Evolutionary conservation across 2,329 filamentous ascomycete species (phyloP).

Genomic region (Aspergillus intermedius): DNA sequence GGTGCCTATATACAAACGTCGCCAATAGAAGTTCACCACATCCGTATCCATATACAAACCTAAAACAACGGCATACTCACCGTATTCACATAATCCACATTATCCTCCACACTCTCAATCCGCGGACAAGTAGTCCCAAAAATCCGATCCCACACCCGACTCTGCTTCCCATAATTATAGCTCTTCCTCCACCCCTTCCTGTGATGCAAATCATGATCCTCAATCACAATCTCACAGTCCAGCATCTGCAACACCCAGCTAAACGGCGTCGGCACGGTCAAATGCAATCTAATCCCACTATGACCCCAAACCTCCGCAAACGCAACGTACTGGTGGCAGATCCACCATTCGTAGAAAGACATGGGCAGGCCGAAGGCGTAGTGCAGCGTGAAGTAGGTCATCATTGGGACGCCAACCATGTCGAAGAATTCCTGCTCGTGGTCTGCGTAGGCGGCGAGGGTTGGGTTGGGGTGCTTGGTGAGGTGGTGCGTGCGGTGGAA

Average conservation of each 20-base stretch:
- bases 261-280: background rate
- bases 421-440: slow-evolving; percentile 2
- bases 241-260: slow-evolving; percentile 1
- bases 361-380: background rate
- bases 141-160: slow-evolving; percentile 1
- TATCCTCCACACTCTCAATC: background rate
- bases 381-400: slow-evolving; percentile 1
- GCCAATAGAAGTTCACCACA: too few relatives aligned
- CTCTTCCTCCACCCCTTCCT: slow-evolving; percentile 3
- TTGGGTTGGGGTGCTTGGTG: slow-evolving; percentile 2
- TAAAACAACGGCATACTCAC: background rate
- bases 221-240: slow-evolving; percentile 1
- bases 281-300: background rate
- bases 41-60: background rate
- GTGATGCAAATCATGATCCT: slow-evolving; percentile 2
- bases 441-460: slow-evolving; percentile 1
- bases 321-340: slow-evolving; percentile 3
- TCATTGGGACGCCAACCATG: slow-evolving; percentile 1
- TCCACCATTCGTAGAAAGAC: slow-evolving; percentile 1
- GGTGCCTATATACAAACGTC: too few relatives aligned
- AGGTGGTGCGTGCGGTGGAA: slow-evolving; percentile 2
- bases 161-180: slow-evolving; percentile 2
- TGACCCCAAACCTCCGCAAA: slow-evolving; percentile 1
- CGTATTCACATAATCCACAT: slow-evolving; percentile 1
- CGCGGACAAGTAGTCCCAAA: background rate